These are phyloP conservation scores for Metschnikowia anglica DNA, from an alignment of 805 yeast genomes.

Conservation along the genomic window DNA sequence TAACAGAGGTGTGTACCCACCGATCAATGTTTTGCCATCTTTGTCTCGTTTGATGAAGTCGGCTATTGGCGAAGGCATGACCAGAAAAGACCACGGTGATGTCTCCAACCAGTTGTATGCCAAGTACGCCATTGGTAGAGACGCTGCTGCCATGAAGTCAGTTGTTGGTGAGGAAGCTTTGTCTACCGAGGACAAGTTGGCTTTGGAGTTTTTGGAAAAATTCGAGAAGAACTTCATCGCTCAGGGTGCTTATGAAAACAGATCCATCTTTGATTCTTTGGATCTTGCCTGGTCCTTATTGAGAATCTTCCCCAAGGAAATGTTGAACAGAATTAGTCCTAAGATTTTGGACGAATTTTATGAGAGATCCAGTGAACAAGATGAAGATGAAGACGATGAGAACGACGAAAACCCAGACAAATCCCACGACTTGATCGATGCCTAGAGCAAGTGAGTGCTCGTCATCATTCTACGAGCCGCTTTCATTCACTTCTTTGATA, in stretches of 20 bases:
- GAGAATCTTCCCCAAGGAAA: slow-evolving; percentile 98
- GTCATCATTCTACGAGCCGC: not conserved
- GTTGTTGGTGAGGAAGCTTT: slow-evolving; percentile 99
- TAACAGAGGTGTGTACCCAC: slow-evolving; percentile 98
- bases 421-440: slow-evolving; percentile 44
- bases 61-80: slow-evolving; percentile 99
- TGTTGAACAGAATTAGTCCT: slow-evolving; percentile 97
- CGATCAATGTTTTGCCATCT: slow-evolving; percentile 96
- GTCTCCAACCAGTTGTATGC: slow-evolving; percentile 98
- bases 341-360: slow-evolving; percentile 94
- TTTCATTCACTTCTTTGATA: slow-evolving; percentile 12
- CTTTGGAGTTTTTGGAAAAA: slow-evolving; percentile 95
- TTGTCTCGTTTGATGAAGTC: slow-evolving; percentile 98
- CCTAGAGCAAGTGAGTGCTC: slow-evolving; percentile 22
- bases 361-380: slow-evolving; percentile 78
- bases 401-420: slow-evolving; percentile 39
- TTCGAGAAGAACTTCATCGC: slow-evolving; percentile 93
- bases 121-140: slow-evolving; percentile 98
- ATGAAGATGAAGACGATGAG: slow-evolving; percentile 55
- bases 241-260: slow-evolving; percentile 96
- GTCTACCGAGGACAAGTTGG: slow-evolving; percentile 94
- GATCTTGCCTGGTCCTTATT: slow-evolving; percentile 98
- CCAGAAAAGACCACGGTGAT: slow-evolving; percentile 99
- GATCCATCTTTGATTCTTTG: slow-evolving; percentile 90
- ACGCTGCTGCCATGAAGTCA: slow-evolving; percentile 99